Evolutionary conservation across 345 rosid genomes (phyloP).

Genomic region (Moringa oleifera): DNA sequence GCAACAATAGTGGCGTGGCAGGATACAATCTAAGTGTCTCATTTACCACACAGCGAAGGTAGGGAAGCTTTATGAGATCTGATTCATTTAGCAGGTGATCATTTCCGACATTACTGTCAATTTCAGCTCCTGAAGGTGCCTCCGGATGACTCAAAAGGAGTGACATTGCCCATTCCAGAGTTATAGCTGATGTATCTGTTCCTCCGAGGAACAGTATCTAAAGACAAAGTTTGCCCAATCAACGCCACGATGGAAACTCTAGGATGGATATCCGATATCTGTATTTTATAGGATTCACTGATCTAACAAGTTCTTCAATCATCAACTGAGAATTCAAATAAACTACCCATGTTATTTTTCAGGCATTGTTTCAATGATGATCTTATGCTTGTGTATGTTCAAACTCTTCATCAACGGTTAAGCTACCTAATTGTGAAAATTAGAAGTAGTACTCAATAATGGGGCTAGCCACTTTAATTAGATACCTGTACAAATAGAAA

Average conservation of each 20-base stretch:
- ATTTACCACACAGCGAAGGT: constrained; percentile 47
- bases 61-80: constrained; percentile 46
- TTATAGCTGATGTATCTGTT: constrained; percentile 36
- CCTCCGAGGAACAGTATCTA: constrained; percentile 56
- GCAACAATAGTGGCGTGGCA: constrained; percentile 43
- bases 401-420: too few relatives aligned
- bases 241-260: not conserved
- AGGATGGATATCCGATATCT: not conserved
- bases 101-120: constrained; percentile 28
- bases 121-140: constrained; percentile 38
- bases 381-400: too few relatives aligned
- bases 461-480: too few relatives aligned
- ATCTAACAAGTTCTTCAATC: too few relatives aligned
- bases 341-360: too few relatives aligned
- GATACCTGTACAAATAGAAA: too few relatives aligned
- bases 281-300: too few relatives aligned
- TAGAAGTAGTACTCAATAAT: too few relatives aligned
- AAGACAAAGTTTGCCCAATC: not conserved
- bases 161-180: constrained; percentile 62
- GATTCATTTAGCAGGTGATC: constrained; percentile 36
- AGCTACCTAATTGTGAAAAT: too few relatives aligned
- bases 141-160: constrained; percentile 47
- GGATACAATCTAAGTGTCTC: constrained; percentile 61
- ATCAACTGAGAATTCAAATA: too few relatives aligned
- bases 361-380: too few relatives aligned